A percentile compares a stretch with the other conserved stretches of the same genome.
phyloP scores from a whole-genome alignment of 2,329 filamentous ascomycete genomes.

The Conoideocrella luteorostrata region DNA sequence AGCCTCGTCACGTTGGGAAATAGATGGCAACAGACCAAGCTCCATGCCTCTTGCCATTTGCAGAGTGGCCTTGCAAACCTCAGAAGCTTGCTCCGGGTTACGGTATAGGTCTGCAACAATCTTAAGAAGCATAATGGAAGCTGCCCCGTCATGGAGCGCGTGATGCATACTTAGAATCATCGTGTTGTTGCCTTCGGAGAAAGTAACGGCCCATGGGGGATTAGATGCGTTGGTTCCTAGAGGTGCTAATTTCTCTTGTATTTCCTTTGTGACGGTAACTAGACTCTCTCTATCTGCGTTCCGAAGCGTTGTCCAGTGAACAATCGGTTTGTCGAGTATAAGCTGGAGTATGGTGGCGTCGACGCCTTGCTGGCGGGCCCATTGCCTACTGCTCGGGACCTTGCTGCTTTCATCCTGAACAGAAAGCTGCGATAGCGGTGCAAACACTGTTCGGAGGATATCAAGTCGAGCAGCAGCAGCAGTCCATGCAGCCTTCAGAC shows the following conservation, averaged over 20 bases:
- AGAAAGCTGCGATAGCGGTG: conserved; percentile 19
- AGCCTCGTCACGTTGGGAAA: conserved; percentile 14
- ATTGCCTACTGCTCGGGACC: conserved; percentile 1
- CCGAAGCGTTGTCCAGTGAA: conserved; percentile 11
- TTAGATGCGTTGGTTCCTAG: conserved; percentile 5
- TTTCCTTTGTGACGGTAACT: conserved; percentile 2
- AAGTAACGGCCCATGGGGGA: conserved; percentile 30
- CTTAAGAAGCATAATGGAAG: conserved; percentile 44
- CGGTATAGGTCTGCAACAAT: conserved; percentile 17
- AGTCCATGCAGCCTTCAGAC: conserved; percentile 26
- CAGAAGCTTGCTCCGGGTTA: neutral
- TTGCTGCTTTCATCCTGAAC: conserved; percentile 3
- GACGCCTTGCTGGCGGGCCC: conserved; percentile 13
- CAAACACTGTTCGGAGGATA: conserved; percentile 29
- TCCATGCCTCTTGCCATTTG: conserved; percentile 15
- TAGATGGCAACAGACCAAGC: conserved; percentile 15
- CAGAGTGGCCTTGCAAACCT: neutral
- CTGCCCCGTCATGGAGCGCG: conserved; percentile 57
- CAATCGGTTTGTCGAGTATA: conserved; percentile 5
- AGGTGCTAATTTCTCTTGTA: conserved; percentile 10
- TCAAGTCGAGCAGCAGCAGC: conserved; percentile 19
- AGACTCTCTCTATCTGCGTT: conserved; percentile 6
- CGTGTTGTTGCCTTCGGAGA: conserved; percentile 19
- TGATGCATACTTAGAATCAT: conserved; percentile 46
- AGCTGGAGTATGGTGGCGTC: conserved; percentile 15